Conservation (phyloP, 169 alveolate genomes). For the Perkinsus marinus region DNA sequence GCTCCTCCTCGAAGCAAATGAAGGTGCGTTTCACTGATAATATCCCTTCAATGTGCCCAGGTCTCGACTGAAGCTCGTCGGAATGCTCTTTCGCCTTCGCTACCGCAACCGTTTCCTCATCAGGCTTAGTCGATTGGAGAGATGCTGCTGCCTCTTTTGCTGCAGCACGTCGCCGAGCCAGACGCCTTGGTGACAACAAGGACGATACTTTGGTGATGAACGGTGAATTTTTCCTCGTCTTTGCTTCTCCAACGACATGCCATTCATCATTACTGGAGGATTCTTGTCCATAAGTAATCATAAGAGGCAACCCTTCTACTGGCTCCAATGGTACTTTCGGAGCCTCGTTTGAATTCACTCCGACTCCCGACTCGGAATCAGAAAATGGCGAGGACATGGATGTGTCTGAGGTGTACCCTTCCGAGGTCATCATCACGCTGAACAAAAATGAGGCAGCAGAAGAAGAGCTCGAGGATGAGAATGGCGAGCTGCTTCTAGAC, state of each 20-base stretch:
- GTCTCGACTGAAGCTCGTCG: neutral
- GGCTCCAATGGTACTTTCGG: neutral
- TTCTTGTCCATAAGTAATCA: neutral
- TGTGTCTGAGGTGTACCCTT: neutral
- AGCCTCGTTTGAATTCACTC: neutral
- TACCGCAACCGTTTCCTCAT: neutral
- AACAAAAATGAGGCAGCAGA: neutral
- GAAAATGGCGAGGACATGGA: neutral
- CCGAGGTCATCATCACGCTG: neutral
- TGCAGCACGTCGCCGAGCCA: neutral
- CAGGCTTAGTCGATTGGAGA: neutral
- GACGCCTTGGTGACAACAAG: neutral
- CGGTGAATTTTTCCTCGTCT: neutral
- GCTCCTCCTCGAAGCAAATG: neutral
- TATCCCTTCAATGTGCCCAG: neutral
- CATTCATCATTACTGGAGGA: neutral
- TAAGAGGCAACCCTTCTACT: neutral
- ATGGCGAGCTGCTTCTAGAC: neutral
- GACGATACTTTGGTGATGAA: neutral
- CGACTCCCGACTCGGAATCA: neutral
- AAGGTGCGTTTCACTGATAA: neutral
- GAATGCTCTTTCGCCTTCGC: neutral
- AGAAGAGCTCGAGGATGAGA: neutral
- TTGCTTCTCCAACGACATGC: neutral
- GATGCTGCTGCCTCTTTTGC: neutral